Evolutionary conservation across 345 rosid genomes (phyloP).

Genomic region (Hibiscus trionum): DNA sequence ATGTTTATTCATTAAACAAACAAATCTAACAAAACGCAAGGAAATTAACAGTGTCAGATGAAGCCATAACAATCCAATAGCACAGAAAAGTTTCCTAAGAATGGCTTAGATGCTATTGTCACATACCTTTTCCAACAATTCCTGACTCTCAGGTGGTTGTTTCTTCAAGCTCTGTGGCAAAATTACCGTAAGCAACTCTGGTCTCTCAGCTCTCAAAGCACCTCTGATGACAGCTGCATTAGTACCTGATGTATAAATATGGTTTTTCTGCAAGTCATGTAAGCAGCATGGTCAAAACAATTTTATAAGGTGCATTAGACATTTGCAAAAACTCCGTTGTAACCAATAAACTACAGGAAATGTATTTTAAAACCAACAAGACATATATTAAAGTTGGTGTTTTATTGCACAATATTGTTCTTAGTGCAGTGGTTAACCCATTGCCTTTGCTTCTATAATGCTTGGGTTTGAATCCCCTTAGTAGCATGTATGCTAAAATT

Average conservation of each 20-base stretch:
- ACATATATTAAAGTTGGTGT: no score
- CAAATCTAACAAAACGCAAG: neutral
- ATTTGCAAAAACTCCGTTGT: no score
- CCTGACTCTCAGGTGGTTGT: slow-evolving; percentile 97
- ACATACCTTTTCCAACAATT: slow-evolving; percentile 58
- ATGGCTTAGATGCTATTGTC: neutral
- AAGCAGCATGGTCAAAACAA: slow-evolving; percentile 9
- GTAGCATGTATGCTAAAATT: no score
- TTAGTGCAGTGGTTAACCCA: no score
- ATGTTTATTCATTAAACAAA: neutral
- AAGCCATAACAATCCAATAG: neutral
- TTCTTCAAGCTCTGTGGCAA: slow-evolving; percentile 86
- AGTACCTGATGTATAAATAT: slow-evolving; percentile 89
- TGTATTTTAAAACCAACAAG: no score
- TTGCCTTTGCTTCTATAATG: no score
- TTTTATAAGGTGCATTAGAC: neutral
- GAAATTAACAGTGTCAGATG: neutral
- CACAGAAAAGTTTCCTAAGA: neutral
- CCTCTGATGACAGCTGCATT: slow-evolving; percentile 98
- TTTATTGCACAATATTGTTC: no score
- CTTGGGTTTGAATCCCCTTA: no score
- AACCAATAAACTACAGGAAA: no score
- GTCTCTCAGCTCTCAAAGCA: slow-evolving; percentile 93
- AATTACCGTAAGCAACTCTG: slow-evolving; percentile 82
- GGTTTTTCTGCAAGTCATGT: slow-evolving; percentile 72